Evolutionary conservation across 164 flowering plant genomes (phyloP), one percentile per base, ranked within the genome.

Genomic region (Santalum album): DNA sequence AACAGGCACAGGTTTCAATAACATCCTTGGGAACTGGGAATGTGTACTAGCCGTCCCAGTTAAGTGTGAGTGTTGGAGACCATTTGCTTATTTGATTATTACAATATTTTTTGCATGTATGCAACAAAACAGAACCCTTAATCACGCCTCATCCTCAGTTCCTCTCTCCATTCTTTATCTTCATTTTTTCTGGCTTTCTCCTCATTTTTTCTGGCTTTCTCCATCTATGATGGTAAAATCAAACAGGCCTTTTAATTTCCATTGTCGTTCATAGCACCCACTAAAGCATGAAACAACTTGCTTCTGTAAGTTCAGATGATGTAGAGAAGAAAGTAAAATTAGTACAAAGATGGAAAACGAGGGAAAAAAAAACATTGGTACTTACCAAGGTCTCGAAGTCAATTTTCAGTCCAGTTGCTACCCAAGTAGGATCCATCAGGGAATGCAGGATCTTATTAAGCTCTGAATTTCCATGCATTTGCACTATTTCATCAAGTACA

Each of bases 361-460:
- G 3, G 27, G 43, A 35, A 22, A 27, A 35, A 49, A 18, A 27
- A 16, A 39, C 10, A 48, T 25, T 19, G 58, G 16, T n/a, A 70
- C 91, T 67, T 71, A 89, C 99, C 60, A 92, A 68, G 48, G 75
- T 84, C 61, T 79, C 85, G 64, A 74, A 72, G 50, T 89, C 87
- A 57, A 82, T 75, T 65, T 83, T 89, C 65, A 92, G 64, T 26
- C 99, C 99, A 66, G 99, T 92, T 25, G 96, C 86, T 47, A 75
- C 73, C 83, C 85, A 83, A 7, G 96, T 80, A 52, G 99, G 96
- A 72, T 80, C 84, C 81, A 83, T 70, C 69, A 92, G 67, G 42
- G 68, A 57, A 35, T 79, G 65, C 25, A 92, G 72, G 49, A 92
- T 82, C 57, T 70, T 68, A 55, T 19, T 52, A 29, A 92, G 96